Evolutionary conservation across 768 basidiomycete species (phyloP).

Genomic region (Coprinellus micaceus): DNA sequence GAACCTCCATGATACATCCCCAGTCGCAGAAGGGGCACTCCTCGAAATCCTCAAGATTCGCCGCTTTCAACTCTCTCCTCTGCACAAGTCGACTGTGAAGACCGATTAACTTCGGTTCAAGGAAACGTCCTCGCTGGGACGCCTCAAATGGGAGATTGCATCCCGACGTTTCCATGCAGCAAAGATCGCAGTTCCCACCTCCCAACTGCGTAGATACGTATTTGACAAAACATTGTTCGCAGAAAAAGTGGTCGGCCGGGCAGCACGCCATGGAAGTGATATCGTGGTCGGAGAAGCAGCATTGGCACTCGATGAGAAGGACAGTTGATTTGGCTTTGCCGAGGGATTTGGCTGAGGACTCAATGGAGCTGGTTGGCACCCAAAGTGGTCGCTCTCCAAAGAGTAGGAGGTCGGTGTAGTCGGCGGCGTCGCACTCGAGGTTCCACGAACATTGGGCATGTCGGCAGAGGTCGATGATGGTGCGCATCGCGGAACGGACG

Average conservation of each 20-base stretch:
- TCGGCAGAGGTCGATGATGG: too few relatives aligned
- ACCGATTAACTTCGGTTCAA: conserved; percentile 66
- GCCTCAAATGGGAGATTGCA: conserved; percentile 67
- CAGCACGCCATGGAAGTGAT: not conserved
- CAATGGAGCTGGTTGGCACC: too few relatives aligned
- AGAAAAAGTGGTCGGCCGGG: conserved; percentile 3
- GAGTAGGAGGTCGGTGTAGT: too few relatives aligned
- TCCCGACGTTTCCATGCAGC: not conserved
- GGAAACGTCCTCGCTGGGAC: conserved; percentile 64
- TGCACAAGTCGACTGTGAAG: conserved; percentile 29
- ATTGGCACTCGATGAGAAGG: conserved; percentile 1
- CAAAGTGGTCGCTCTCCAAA: too few relatives aligned
- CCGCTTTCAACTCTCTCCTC: conserved; percentile 73
- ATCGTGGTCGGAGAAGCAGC: conserved; percentile 1
- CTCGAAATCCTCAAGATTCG: conserved; percentile 75
- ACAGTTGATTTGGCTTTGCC: too few relatives aligned
- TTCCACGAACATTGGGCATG: too few relatives aligned
- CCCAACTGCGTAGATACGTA: not conserved
- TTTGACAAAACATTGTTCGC: not conserved
- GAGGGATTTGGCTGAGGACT: too few relatives aligned
- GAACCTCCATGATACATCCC: conserved; percentile 69
- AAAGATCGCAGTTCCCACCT: not conserved
- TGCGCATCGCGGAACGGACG: too few relatives aligned
- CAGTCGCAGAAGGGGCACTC: conserved; percentile 92
- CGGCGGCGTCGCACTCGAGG: too few relatives aligned